A percentile compares a stretch with the other conserved stretches of the same genome.
These are phyloP conservation scores for Rossbeevera mucosa DNA, from an alignment of 768 basidiomycete genomes.

Conservation along the genomic window DNA sequence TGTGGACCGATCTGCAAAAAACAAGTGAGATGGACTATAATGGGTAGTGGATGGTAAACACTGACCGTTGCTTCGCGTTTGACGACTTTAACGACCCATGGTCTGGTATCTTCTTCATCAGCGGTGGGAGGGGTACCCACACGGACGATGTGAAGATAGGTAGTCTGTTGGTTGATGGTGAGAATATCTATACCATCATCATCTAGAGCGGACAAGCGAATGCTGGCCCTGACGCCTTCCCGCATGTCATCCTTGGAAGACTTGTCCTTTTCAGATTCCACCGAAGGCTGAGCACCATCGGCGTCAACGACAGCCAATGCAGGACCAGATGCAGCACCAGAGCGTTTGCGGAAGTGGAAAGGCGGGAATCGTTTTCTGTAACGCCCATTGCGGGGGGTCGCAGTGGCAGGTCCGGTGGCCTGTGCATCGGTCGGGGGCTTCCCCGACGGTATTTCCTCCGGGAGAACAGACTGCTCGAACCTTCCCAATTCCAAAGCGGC, in stretches of 20 bases:
- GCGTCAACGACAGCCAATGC: constrained; percentile 77
- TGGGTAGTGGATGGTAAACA: constrained; percentile 1
- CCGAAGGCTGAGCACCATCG: constrained; percentile 37
- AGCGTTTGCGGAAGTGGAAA: constrained; percentile 63
- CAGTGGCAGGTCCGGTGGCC: constrained; percentile 9
- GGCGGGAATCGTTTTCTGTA: constrained; percentile 57
- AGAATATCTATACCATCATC: constrained; percentile 64
- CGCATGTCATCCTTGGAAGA: constrained; percentile 44
- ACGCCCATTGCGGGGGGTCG: constrained; percentile 19
- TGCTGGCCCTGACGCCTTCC: constrained; percentile 72
- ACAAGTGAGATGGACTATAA: neutral
- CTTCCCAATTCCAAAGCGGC: constrained; percentile 75
- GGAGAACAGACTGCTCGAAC: constrained; percentile 45
- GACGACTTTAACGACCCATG: constrained; percentile 91
- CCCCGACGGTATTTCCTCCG: constrained; percentile 8
- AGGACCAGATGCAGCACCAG: constrained; percentile 60
- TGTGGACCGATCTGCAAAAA: constrained; percentile 76
- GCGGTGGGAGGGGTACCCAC: constrained; percentile 45
- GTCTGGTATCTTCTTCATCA: constrained; percentile 55
- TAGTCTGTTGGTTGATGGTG: constrained; percentile 79
- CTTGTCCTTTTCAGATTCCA: constrained; percentile 38
- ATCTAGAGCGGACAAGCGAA: constrained; percentile 78
- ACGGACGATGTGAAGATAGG: constrained; percentile 81
- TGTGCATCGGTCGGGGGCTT: constrained; percentile 9
- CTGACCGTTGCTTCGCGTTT: constrained; percentile 82